phyloP scores from a whole-genome alignment of 2,329 filamentous ascomycete genomes.

The Lachnellula suecica region DNA sequence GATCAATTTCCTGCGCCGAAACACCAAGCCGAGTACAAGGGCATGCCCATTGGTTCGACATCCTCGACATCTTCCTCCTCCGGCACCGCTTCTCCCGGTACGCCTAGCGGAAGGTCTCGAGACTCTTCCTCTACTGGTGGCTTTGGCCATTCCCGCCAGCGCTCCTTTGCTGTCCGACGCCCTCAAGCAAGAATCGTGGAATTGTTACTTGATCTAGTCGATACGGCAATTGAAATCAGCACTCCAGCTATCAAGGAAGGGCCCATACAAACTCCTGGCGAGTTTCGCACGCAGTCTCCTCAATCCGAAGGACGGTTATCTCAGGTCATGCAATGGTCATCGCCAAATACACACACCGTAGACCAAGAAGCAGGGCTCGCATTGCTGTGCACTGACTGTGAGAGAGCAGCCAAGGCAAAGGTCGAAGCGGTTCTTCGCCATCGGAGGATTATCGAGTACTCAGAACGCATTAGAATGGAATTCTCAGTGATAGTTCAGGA shows the following conservation, averaged over 20 bases:
- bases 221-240: slow-evolving; percentile 93
- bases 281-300: slow-evolving; percentile 89
- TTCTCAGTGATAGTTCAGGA: slow-evolving; percentile 92
- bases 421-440: slow-evolving; percentile 92
- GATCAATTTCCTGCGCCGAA: slow-evolving; percentile 44
- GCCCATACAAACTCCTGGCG: slow-evolving; percentile 64
- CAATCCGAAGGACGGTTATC: slow-evolving; percentile 94
- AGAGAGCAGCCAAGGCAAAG: slow-evolving; percentile 79
- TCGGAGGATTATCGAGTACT: slow-evolving; percentile 90
- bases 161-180: slow-evolving; percentile 87
- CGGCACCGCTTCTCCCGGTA: slow-evolving; percentile 68
- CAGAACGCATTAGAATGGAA: slow-evolving; percentile 91
- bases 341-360: slow-evolving; percentile 83
- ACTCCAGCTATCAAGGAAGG: slow-evolving; percentile 90
- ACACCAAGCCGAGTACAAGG: slow-evolving; percentile 80
- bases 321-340: slow-evolving; percentile 95
- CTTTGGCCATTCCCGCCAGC: slow-evolving; percentile 75
- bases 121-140: slow-evolving; percentile 66
- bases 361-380: slow-evolving; percentile 92
- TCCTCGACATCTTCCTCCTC: slow-evolving; percentile 67
- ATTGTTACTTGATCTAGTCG: slow-evolving; percentile 89
- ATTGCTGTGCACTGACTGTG: slow-evolving; percentile 85
- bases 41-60: slow-evolving; percentile 76
- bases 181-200: slow-evolving; percentile 93
- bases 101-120: slow-evolving; percentile 69